These are phyloP conservation scores for Nitzschia sp. DNA, from an alignment of 108 stramenopile species.

Conservation along the genomic window DNA sequence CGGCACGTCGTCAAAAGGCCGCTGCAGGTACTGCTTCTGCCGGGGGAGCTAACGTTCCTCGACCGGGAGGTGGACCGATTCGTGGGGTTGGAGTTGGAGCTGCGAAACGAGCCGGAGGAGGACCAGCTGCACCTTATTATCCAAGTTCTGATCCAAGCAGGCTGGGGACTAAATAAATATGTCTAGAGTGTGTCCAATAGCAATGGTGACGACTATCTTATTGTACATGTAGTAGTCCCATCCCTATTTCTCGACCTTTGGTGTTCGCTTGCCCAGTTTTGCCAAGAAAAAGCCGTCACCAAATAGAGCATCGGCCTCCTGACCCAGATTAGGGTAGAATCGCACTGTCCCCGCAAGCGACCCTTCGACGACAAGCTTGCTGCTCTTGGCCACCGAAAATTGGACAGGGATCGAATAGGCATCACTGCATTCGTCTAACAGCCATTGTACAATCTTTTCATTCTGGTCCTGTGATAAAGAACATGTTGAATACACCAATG, in stretches of 20 bases:
- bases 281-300: constrained; percentile 78
- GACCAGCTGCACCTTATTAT: constrained; percentile 73
- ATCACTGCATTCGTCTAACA: constrained; percentile 49
- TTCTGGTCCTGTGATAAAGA: constrained; percentile 86
- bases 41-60: constrained; percentile 36
- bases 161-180: constrained; percentile 65
- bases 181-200: no score
- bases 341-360: constrained; percentile 54
- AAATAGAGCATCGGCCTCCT: constrained; percentile 9
- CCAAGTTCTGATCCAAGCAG: constrained; percentile 78
- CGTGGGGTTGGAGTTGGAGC: constrained; percentile 57
- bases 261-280: constrained; percentile 44
- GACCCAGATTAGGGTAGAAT: constrained; percentile 49
- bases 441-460: constrained; percentile 80
- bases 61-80: constrained; percentile 74
- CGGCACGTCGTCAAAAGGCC: constrained; percentile 29
- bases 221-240: no score
- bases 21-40: constrained; percentile 12
- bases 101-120: constrained; percentile 25
- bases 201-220: no score
- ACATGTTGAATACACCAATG: constrained; percentile 91
- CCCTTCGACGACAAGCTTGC: constrained; percentile 39
- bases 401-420: constrained; percentile 56
- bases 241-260: no score
- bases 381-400: constrained; percentile 24